Conservation (phyloP, 257 asterid genomes). For the Nicotiana sylvestris region DNA sequence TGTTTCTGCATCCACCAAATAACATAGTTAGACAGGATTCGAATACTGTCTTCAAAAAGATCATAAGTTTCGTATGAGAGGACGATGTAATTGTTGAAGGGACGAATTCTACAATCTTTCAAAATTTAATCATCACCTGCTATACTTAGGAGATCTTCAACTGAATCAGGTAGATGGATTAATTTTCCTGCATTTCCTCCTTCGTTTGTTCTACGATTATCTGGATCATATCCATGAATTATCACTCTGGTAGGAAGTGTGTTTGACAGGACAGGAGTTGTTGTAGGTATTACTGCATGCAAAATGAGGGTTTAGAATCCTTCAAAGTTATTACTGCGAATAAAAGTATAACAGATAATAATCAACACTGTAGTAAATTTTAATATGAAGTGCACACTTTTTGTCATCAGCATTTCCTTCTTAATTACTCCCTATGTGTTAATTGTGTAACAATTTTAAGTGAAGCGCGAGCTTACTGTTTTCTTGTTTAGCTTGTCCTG, state of each 20-base stretch:
- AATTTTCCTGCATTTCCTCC: conserved; percentile 61
- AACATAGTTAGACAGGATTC: background rate
- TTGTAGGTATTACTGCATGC: conserved; percentile 33
- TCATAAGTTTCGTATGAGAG: background rate
- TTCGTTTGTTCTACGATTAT: conserved; percentile 32
- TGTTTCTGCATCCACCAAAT: conserved; percentile 49
- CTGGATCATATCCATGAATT: conserved; percentile 85
- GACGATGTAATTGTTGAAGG: background rate
- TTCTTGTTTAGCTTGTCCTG: conserved; percentile 33
- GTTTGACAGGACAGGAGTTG: conserved; percentile 20
- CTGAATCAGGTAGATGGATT: conserved; percentile 75
- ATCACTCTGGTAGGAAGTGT: conserved; percentile 50
- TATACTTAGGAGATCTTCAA: conserved; percentile 58
- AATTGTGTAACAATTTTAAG: background rate
- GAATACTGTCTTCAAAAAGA: background rate
- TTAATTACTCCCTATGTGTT: too few species aligned
- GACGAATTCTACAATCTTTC: background rate
- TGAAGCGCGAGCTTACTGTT: conserved; percentile 37
- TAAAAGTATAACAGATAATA: too few species aligned
- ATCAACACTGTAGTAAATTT: too few species aligned
- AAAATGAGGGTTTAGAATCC: background rate
- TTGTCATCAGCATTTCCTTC: too few species aligned
- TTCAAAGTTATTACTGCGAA: too few species aligned
- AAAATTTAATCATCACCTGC: conserved; percentile 48
- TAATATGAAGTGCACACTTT: too few species aligned